Base-by-base conservation (phyloP, 2,329 filamentous ascomycete species). In the Colletotrichum australisinense region DNA sequence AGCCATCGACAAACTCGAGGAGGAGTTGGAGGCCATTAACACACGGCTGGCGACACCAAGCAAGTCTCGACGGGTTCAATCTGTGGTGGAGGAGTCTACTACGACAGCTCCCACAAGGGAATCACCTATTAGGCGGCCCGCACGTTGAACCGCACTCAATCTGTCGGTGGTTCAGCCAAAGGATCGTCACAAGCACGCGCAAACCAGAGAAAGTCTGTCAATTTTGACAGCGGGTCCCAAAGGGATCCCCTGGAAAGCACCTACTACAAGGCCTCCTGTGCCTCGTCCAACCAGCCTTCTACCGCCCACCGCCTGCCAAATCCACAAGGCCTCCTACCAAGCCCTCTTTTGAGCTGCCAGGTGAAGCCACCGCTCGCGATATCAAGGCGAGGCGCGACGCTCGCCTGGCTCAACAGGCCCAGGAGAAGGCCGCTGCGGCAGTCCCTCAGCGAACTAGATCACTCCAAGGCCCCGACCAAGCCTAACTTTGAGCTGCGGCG, bases 401-500 rank as follows among this genome's bases (percentile, higher is more conserved):
- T 57, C 88, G 90, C 32, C 78, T 85, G 46, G 83, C 85, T 60
- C 80, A 81, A 67, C 83, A 81, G 75, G 74, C 57, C 4, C 65
- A 63, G 4, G 71, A 74, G 16, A 73, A 73, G 38, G 52, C 74
- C 19, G 56, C 72, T 30, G 64, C 75, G 60, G 77, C 78, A 52
- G 79, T 83, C 49, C 82, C 86, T 3, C 82, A 84, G 69, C 85
- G 86, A 72, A 81, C 85, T 63, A 89, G 86, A 77, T 88, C 87
- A 24, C 84, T 80, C n/a, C 59, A 91, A 87, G 76, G 80, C 83
- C n/a, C 84, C 86, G 22, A 88, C 88, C 1, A 86, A 86, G 28
- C 85, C 91, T 12, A 86, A 82, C 6, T 93, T 92, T 80, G 90
- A 92, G 80, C 84, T 93, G 56, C 90, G 90, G 91, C 9, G 91